phyloP scores from a whole-genome alignment of 2,329 filamentous ascomycete species.

The Trichoderma aggressivum region DNA sequence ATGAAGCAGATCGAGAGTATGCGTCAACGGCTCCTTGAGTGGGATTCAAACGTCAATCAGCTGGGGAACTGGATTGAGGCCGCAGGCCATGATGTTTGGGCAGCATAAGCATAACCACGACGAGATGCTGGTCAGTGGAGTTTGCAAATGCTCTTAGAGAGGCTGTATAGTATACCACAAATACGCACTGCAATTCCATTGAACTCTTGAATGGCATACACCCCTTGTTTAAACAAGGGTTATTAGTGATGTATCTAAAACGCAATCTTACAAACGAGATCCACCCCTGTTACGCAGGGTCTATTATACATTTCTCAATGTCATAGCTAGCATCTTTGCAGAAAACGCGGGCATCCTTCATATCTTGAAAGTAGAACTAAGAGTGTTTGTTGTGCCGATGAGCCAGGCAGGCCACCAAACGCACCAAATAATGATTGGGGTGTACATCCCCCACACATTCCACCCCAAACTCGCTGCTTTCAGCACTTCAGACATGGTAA shows the following conservation, averaged over 20 bases:
- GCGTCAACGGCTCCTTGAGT: conserved; percentile 82
- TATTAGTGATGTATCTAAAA: background rate
- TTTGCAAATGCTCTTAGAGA: background rate
- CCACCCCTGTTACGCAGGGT: background rate
- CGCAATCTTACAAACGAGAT: background rate
- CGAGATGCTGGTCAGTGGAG: background rate
- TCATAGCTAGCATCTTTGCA: background rate
- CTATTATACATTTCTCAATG: background rate
- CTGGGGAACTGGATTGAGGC: conserved; percentile 96
- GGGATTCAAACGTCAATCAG: conserved; percentile 94
- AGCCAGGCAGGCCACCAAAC: conserved; percentile 96
- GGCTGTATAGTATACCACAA: conserved; percentile 29
- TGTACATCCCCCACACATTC: conserved; percentile 87
- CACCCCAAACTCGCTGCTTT: conserved; percentile 78
- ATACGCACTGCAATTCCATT: background rate
- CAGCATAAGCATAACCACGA: conserved; percentile 53
- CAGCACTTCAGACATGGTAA: conserved; percentile 57
- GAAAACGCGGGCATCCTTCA: background rate
- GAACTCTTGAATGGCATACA: background rate
- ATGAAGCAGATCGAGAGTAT: conserved; percentile 93
- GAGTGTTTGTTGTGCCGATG: conserved; percentile 55
- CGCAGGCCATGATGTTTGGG: conserved; percentile 93
- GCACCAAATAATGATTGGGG: conserved; percentile 85
- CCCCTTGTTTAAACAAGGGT: background rate
- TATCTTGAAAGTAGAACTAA: conserved; percentile 35